Evolutionary conservation across 202 grass and related monocot species (phyloP).

Genomic region (Brachypodium distachyon): DNA sequence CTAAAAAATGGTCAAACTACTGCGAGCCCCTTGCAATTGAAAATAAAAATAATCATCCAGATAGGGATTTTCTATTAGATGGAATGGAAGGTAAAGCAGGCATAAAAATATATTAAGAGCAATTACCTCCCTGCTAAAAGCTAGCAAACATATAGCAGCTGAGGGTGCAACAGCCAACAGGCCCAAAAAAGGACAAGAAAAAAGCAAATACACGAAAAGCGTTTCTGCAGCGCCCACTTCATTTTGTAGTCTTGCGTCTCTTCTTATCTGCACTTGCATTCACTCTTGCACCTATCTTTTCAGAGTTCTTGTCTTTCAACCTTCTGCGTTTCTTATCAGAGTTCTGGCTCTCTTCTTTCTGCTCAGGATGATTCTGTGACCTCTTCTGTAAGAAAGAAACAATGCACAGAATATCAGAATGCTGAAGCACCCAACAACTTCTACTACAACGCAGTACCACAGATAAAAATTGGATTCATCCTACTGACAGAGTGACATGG

Average conservation of each 20-base stretch:
- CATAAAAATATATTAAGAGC: background rate
- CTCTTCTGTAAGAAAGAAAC: constrained; percentile 58
- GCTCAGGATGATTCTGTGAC: constrained; percentile 17
- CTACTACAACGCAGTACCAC: background rate
- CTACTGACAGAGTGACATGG: no score
- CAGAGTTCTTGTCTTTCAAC: constrained; percentile 6
- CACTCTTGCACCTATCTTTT: constrained; percentile 8
- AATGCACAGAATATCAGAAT: background rate
- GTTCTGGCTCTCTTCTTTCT: constrained; percentile 25
- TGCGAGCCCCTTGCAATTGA: no score
- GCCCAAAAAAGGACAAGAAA: no score
- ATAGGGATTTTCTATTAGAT: no score
- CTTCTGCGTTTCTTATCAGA: constrained; percentile 32
- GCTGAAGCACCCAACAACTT: background rate
- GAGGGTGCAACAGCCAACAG: background rate
- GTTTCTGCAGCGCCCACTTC: background rate
- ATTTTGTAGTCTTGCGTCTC: background rate
- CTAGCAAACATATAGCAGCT: background rate
- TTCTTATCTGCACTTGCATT: background rate
- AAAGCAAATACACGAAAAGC: background rate
- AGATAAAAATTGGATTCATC: background rate
- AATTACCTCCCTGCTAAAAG: background rate
- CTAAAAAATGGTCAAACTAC: no score
- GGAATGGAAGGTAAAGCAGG: background rate
- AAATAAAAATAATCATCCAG: no score